Base-by-base conservation (phyloP, 148 eudicot species). In the Limonium bicolor region DNA sequence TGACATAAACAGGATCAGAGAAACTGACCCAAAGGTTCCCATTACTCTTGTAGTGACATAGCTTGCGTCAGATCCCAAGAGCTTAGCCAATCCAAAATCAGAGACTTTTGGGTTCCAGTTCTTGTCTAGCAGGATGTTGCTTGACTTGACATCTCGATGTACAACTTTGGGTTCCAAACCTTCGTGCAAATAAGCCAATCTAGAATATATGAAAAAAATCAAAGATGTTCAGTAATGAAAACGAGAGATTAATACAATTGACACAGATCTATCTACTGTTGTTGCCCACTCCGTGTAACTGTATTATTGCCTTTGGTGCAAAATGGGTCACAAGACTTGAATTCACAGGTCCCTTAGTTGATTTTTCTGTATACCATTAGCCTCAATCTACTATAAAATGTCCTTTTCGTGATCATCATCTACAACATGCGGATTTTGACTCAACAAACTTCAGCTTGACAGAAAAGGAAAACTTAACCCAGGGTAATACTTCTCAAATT, bases 151-250 rank as follows among this genome's bases (percentile, higher is more conserved):
- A 62, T 88, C 97, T 16, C 97, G 95, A 29, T 88, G 97, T 41
- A 88, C 97, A 53, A 88, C 97, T 67, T 88, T 88, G 18, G 97
- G 97, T 54, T 88, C 97, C 36, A 88, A 57, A 52, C 97, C 97
- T 59, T 88, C 97, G 10, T 88, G 97, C 70, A 88, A 74, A 62
- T 88, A 77, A 12, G 94, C 92, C 62, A 88, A 57, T 15, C 97
- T 88, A 67, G 38, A 14, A 35, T 27, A 12, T 38, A 45, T 48
- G 22, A 40, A 27, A 34, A 31, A 35, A 24, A 24, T 27, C n/a
- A n/a, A n/a, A n/a, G n/a, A n/a, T n/a, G n/a, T n/a, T n/a, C n/a
- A n/a, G n/a, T n/a, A n/a, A n/a, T n/a, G n/a, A n/a, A 10, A 23
- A 41, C 1, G 16, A 41, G 24, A 13, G 42, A 1, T 18, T 38